These are phyloP conservation scores for Vachellia collinsii DNA, from an alignment of 306 rosid genomes.

Conservation along the genomic window DNA sequence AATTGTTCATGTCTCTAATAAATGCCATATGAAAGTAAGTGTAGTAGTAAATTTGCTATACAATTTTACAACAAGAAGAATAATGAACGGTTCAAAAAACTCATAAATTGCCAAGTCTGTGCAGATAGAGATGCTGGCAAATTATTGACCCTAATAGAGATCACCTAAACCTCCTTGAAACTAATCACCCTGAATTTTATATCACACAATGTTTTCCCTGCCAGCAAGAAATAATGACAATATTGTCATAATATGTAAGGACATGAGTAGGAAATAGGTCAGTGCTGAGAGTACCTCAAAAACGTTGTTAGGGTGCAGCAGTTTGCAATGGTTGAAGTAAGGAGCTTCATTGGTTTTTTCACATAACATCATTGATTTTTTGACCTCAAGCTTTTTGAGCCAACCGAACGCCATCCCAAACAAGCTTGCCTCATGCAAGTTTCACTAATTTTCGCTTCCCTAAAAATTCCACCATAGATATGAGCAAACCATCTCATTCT, in stretches of 20 bases:
- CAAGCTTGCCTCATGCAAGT: not conserved
- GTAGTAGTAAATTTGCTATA: not conserved
- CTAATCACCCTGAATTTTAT: not conserved
- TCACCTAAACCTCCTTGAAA: not conserved
- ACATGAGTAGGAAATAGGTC: not conserved
- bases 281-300: not conserved
- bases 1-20: not conserved
- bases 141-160: not conserved
- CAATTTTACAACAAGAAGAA: not conserved
- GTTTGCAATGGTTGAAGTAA: not conserved
- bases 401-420: not conserved
- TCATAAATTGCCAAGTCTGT: not conserved
- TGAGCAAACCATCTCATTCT: not conserved
- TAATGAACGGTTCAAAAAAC: not conserved
- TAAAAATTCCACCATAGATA: slow-evolving; percentile 7
- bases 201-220: not conserved
- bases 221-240: not conserved
- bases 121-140: not conserved
- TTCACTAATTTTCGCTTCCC: slow-evolving; percentile 33
- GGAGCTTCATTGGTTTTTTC: not conserved
- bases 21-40: not conserved
- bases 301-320: slow-evolving; percentile 6
- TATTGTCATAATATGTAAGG: not conserved
- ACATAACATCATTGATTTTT: too few species aligned
- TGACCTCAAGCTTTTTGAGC: too few species aligned